Evolutionary conservation across 208 protist species (phyloP).

Genomic region (Leishmania tarentolae): DNA sequence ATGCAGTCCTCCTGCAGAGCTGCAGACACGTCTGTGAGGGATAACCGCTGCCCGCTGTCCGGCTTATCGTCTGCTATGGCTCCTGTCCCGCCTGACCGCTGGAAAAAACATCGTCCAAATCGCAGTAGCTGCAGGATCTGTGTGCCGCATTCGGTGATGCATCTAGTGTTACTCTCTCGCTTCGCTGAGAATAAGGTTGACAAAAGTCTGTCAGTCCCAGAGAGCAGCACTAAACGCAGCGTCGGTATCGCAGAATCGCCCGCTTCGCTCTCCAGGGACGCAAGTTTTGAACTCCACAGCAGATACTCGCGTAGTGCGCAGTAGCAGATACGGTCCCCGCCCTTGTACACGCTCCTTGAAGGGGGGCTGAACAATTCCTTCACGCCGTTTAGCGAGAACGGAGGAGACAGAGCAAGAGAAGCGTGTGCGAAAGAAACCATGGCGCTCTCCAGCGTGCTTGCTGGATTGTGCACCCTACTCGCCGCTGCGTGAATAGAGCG

Average conservation of each 20-base stretch:
- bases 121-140: conserved; percentile 1
- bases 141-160: neutral
- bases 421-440: neutral
- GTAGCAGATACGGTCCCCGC: neutral
- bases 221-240: neutral
- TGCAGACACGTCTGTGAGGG: neutral
- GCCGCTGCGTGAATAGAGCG: too few species aligned
- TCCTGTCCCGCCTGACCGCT: neutral
- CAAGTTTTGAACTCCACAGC: neutral
- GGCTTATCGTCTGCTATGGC: neutral
- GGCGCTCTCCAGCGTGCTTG: neutral
- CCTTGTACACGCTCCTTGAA: neutral
- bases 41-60: neutral
- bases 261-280: too few species aligned
- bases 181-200: neutral
- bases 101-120: conserved; percentile 11
- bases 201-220: conserved; percentile 1
- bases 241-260: neutral
- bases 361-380: neutral
- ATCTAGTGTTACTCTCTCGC: neutral
- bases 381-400: neutral
- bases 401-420: conserved; percentile 9
- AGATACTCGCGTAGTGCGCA: conserved; percentile 5
- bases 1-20: conserved; percentile 17
- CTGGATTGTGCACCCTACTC: neutral